Base-by-base conservation (phyloP, 2,329 filamentous ascomycete species). In the Cytospora schulzeri region DNA sequence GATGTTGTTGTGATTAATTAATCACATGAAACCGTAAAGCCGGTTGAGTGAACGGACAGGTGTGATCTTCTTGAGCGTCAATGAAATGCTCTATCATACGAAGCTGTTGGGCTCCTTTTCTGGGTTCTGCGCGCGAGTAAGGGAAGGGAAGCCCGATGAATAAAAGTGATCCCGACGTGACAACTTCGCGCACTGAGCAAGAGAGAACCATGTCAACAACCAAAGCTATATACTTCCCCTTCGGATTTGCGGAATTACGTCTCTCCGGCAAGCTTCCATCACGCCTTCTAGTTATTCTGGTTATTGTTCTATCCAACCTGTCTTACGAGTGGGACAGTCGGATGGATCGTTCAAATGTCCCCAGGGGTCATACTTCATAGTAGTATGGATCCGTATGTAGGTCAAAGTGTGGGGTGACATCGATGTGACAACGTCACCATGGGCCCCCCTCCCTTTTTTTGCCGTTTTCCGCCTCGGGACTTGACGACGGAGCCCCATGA, bases 231-330 rank as follows among this genome's bases (percentile, higher is more conserved):
- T 22, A 17, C 29, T n/a, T 31, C 28, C 17, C 29, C 4, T 15
- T 17, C 33, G 63, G 58, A 56, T 56, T 51, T 62, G 60, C 63
- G 63, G 63, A 57, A 54, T 41, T 62, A 65, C 29, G 41, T 38
- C 22, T 7, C n/a, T 26, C 33, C 24, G 12, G 17, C 28, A 24
- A 28, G 19, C 41, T 15, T 51, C 28, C 9, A 1, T 22, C 8
- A 33, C 6, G 5, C 14, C 29, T 24, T 52, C 33, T 24, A 50
- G 22, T 55, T 19, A 26, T 50, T 8, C 50, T 41, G 38, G 29
- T n/a, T 19, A 26, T 24, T 22, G 12, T 56, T 33, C 31, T 33
- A 9, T 33, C 33, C 12, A 15, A 35, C 4, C 9, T 14, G 33
- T 35, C 11, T 33, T 4, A 35, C 33, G 14, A 35, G 24, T 35